Evolutionary conservation across 345 rosid genomes (phyloP), one percentile per base, ranked within the genome.

Genomic region (Odontarrhena argentea): DNA sequence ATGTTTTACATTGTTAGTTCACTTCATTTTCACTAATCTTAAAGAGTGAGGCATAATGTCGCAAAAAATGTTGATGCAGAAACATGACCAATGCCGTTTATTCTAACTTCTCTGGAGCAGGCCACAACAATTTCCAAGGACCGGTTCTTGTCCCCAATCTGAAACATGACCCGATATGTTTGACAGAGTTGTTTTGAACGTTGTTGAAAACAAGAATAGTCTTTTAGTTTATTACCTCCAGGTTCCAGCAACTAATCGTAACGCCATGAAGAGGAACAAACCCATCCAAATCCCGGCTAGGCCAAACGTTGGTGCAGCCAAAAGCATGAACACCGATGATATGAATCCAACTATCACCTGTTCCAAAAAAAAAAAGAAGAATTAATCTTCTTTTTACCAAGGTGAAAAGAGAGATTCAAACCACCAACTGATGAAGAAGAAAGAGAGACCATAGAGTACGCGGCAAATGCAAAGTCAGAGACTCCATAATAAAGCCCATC

Each of bases 401-500:
- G 25, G 35, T 60, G 35, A 28, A 47, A 44, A 55, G 8, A 24
- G 8, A 55, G 30, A 18, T 43, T 40, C 5, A 38, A 34, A 68
- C 54, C 9, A 66, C 24, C 35, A n/a, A 64, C 14, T 6, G 59
- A 54, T 12, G 64, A 54, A 38, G 32, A 51, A 41, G 6, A 74
- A 44, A 36, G 63, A 74, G 75, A 67, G 36, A 93, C 97, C 99
- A 87, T 90, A 38, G 99, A 84, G 76, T 85, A 79, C 13, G 97
- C 92, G 38, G 99, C 96, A 80, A 84, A 90, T 76, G 82, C 91
- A 10, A 83, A 90, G 77, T 94, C 99, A 4, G 97, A 90, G 76
- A 84, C 99, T 38, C 96, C 99, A 34, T 90, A 90, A 46, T 90
- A 94, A 3, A 94, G 92, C 37, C 98, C 99, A 65, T 94, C 99